Percentiles rank a stretch among this genome's conserved stretches.
phyloP scores from a whole-genome alignment of 176 grass and related monocot species.

The Lolium rigidum region DNA sequence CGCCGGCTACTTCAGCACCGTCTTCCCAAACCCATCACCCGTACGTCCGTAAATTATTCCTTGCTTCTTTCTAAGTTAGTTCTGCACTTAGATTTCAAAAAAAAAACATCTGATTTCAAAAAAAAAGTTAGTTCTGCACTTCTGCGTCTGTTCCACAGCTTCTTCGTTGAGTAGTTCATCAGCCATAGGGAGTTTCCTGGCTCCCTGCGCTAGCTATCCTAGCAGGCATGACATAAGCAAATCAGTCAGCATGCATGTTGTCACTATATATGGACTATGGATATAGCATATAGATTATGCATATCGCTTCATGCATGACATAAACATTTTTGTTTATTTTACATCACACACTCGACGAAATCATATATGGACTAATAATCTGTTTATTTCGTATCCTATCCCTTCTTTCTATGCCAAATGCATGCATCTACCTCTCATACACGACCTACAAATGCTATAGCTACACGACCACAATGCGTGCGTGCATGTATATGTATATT shows the following conservation, averaged over 20 bases:
- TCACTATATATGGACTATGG: background rate
- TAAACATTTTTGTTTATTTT: background rate
- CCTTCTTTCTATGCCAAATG: background rate
- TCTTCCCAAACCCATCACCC: slow-evolving; percentile 25
- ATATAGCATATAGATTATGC: background rate
- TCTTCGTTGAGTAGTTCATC: background rate
- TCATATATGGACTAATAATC: background rate
- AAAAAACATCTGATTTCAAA: no score
- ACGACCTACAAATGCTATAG: background rate
- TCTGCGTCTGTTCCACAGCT: no score
- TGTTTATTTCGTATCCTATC: background rate
- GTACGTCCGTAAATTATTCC: background rate
- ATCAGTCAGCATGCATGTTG: slow-evolving; percentile 4
- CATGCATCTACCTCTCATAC: background rate
- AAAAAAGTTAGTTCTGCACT: no score
- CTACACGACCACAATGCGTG: background rate
- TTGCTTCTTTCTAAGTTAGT: background rate
- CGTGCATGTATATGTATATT: background rate
- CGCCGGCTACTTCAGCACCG: slow-evolving; percentile 40
- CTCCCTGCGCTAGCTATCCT: background rate
- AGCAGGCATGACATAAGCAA: background rate
- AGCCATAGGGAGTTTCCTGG: background rate
- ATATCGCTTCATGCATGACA: slow-evolving; percentile 6
- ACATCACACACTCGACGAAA: background rate
- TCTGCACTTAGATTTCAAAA: no score